Conservation (phyloP, 73 alveolate genomes). For the Paramecium bursaria region DNA sequence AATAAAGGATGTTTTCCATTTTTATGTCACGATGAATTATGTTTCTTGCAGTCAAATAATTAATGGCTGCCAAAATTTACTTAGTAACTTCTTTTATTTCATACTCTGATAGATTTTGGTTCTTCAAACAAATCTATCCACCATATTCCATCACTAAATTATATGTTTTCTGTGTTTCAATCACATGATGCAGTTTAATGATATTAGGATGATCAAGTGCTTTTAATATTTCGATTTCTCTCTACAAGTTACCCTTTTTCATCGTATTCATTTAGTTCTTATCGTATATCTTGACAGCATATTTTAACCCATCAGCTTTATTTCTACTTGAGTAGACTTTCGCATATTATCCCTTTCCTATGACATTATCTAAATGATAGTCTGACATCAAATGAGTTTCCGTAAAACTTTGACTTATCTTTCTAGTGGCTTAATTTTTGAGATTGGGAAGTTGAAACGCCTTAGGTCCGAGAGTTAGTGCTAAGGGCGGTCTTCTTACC, state of each 20-base stretch:
- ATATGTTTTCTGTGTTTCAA: slow-evolving; percentile 12
- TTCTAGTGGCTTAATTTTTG: no score
- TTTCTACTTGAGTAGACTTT: slow-evolving; percentile 6
- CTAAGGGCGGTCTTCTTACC: no score
- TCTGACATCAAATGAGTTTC: no score
- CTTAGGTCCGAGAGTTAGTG: no score
- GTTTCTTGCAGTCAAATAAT: slow-evolving; percentile 6
- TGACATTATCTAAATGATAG: background rate
- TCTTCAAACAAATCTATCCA: slow-evolving; percentile 22
- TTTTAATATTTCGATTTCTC: slow-evolving; percentile 19
- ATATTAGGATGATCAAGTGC: slow-evolving; percentile 51
- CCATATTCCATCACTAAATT: slow-evolving; percentile 55
- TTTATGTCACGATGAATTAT: slow-evolving; percentile 48
- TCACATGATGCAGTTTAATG: slow-evolving; percentile 14
- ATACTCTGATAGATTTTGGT: slow-evolving; percentile 16
- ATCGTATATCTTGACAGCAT: slow-evolving; percentile 31
- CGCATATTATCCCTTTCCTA: slow-evolving; percentile 55
- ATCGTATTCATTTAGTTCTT: slow-evolving; percentile 16
- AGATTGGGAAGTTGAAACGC: no score
- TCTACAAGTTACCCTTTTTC: slow-evolving; percentile 8
- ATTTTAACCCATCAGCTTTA: slow-evolving; percentile 24
- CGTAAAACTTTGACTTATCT: no score
- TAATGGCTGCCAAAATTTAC: slow-evolving; percentile 8
- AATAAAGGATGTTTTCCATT: slow-evolving; percentile 10
- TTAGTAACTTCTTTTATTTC: slow-evolving; percentile 21